Conservation (phyloP, 345 rosid genomes). For the Gossypium sturtianum region DNA sequence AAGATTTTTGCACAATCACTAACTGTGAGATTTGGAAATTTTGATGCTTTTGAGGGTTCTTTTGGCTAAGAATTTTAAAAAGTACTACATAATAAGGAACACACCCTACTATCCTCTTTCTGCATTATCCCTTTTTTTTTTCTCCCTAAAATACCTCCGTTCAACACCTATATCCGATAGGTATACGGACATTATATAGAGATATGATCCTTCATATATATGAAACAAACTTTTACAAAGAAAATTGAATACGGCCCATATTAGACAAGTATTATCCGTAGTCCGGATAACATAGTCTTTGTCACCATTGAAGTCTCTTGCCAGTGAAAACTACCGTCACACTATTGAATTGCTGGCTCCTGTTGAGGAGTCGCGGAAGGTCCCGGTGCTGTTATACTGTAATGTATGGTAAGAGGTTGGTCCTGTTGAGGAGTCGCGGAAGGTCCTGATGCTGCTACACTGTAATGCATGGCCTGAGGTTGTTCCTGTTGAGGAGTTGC, state of each 20-base stretch:
- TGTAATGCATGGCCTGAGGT: background rate
- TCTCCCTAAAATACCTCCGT: background rate
- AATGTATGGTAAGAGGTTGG: background rate
- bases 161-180: background rate
- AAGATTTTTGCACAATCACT: slow-evolving; percentile 20
- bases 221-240: background rate
- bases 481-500: background rate
- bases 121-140: background rate
- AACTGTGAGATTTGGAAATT: background rate
- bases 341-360: background rate
- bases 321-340: background rate
- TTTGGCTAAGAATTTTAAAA: background rate
- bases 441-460: background rate
- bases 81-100: background rate
- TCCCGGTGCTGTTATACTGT: background rate
- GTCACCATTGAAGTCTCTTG: background rate
- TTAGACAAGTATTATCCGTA: background rate
- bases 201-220: background rate
- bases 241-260: background rate
- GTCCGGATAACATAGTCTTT: background rate
- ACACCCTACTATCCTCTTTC: no score
- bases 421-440: background rate
- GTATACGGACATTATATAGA: background rate
- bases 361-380: background rate
- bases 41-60: background rate